These are phyloP conservation scores for Trypanosoma platydactyli DNA, from an alignment of 208 protist species.

Conservation along the genomic window DNA sequence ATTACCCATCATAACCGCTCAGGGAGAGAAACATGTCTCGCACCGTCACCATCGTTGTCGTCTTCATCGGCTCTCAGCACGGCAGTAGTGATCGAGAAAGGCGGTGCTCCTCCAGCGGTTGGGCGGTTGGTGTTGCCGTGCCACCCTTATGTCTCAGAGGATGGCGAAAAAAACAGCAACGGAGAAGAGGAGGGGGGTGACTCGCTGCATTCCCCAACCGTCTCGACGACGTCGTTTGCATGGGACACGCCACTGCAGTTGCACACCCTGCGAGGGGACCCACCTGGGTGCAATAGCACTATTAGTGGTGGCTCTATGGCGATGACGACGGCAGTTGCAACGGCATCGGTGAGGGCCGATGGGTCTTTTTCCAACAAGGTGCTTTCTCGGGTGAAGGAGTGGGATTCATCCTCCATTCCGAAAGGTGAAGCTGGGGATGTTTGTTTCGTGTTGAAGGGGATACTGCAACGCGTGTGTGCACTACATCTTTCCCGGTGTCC, in stretches of 20 bases:
- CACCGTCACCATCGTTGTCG: background rate
- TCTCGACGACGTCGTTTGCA: conserved; percentile 7
- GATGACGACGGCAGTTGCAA: background rate
- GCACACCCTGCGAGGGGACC: background rate
- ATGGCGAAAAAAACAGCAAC: background rate
- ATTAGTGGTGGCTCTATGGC: background rate
- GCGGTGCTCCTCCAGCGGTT: background rate
- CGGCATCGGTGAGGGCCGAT: background rate
- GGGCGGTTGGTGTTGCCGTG: background rate
- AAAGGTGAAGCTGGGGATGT: background rate
- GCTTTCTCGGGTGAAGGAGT: background rate
- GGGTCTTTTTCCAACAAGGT: background rate
- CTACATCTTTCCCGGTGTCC: conserved; percentile 25
- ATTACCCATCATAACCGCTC: conserved; percentile 8
- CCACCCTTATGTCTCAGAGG: background rate
- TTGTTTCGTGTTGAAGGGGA: background rate
- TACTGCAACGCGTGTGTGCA: conserved; percentile 3
- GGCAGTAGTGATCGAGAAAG: background rate
- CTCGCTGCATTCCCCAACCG: background rate
- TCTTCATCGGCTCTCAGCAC: background rate
- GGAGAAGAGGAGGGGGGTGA: conserved; percentile 1
- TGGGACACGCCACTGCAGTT: background rate
- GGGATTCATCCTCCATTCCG: background rate
- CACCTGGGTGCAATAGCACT: background rate
- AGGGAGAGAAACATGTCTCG: background rate